Conservation (phyloP, 805 yeast species). For the Pichia nanzhaoensis region DNA sequence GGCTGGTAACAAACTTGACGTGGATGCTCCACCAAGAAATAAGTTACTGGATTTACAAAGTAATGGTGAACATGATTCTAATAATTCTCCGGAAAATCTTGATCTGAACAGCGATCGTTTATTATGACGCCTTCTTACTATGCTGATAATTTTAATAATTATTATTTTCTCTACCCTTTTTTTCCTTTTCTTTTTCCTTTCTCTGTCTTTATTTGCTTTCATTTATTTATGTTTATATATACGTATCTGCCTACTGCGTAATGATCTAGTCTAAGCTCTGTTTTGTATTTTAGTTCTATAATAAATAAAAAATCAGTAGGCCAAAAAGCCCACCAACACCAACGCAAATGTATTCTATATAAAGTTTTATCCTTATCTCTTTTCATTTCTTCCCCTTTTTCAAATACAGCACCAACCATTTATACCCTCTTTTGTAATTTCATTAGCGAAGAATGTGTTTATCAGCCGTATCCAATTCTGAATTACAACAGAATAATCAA, state of each 20-base stretch:
- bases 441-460: slow-evolving; percentile 14
- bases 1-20: not conserved
- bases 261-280: no score
- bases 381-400: not conserved
- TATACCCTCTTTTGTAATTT: slow-evolving; percentile 19
- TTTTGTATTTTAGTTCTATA: no score
- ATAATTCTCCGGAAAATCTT: not conserved
- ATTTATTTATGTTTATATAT: no score
- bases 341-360: not conserved
- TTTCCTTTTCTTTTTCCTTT: not conserved
- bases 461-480: slow-evolving; percentile 22
- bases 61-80: not conserved
- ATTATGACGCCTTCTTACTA: no score
- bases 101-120: slow-evolving; percentile 8
- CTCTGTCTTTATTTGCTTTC: no score
- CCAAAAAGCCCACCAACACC: no score
- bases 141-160: no score
- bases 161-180: not conserved
- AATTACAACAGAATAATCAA: slow-evolving; percentile 11
- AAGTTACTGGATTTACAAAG: slow-evolving; percentile 6
- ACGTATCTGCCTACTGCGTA: no score
- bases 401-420: slow-evolving; percentile 24
- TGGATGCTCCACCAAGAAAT: slow-evolving; percentile 3
- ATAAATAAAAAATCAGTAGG: no score
- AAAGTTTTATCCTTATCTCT: not conserved